Conservation (phyloP, 805 yeast species). For the Torulaspora quercuum region DNA sequence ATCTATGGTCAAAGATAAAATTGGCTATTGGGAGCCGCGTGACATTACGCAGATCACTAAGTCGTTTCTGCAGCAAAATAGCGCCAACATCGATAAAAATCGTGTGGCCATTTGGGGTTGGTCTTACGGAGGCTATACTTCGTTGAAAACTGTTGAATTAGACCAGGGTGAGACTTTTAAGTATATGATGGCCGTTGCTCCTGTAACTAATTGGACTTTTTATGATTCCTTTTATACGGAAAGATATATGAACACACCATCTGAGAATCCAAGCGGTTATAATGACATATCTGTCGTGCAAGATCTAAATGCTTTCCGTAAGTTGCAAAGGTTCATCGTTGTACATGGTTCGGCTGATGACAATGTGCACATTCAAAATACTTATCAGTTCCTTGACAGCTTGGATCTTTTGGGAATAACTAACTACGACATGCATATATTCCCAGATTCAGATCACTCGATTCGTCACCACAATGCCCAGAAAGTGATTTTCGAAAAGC, state of each 20-base stretch:
- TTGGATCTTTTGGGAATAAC: conserved; percentile 52
- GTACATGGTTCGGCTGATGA: conserved; percentile 85
- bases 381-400: conserved; percentile 57
- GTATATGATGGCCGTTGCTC: conserved; percentile 80
- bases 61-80: conserved; percentile 44
- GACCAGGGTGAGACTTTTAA: conserved; percentile 62
- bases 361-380: conserved; percentile 75
- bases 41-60: conserved; percentile 55
- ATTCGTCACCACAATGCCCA: conserved; percentile 79
- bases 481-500: conserved; percentile 63
- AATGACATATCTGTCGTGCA: conserved; percentile 43
- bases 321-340: conserved; percentile 55
- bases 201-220: conserved; percentile 73
- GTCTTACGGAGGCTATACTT: conserved; percentile 81
- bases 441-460: conserved; percentile 91
- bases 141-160: conserved; percentile 67
- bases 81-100: conserved; percentile 46
- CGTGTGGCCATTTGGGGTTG: conserved; percentile 80
- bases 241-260: conserved; percentile 62
- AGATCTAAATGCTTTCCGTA: conserved; percentile 43
- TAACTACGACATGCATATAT: conserved; percentile 81
- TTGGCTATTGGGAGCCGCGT: conserved; percentile 76
- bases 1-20: conserved; percentile 50
- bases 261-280: conserved; percentile 49
- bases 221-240: conserved; percentile 81